Percentiles rank a stretch among this genome's conserved stretches.
Conservation (phyloP, 2,329 filamentous ascomycete species). For the Pyrenochaeta sp. region DNA sequence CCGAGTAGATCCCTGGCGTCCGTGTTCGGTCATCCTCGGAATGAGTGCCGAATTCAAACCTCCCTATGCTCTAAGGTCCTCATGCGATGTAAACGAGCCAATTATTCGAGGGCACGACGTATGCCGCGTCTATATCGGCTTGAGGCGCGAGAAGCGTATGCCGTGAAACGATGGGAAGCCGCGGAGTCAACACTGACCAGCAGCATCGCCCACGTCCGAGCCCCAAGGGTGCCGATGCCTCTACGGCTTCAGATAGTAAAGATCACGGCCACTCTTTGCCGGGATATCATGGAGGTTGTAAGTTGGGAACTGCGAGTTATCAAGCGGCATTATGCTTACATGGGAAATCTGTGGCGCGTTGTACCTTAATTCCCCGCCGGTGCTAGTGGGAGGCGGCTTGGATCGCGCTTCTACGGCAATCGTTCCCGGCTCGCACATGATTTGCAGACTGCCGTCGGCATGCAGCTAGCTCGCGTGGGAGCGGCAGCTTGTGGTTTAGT, state of each 20-base stretch:
- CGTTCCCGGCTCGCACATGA: conserved; percentile 3
- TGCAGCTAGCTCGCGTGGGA: conserved; percentile 3
- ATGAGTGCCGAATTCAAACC: too few relatives aligned
- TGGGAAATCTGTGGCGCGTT: neutral
- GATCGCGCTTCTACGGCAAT: neutral
- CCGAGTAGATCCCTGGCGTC: too few relatives aligned
- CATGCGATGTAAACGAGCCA: too few relatives aligned
- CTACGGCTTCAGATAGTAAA: neutral
- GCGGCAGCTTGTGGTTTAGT: conserved; percentile 1
- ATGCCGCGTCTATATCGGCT: too few relatives aligned
- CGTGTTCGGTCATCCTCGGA: too few relatives aligned
- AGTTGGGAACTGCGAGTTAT: neutral
- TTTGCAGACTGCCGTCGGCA: conserved; percentile 1
- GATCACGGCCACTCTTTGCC: neutral
- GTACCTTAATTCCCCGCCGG: neutral
- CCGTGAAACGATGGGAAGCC: too few relatives aligned
- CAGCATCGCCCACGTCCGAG: neutral
- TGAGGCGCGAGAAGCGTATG: too few relatives aligned
- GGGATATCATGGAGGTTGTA: neutral
- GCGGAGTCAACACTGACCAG: too few relatives aligned
- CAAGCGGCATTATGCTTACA: neutral
- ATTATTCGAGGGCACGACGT: too few relatives aligned
- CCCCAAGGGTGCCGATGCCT: neutral
- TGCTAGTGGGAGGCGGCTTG: neutral
- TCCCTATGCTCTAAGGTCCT: too few relatives aligned